phyloP scores from a whole-genome alignment of 768 basidiomycete genomes.

The Leccinum variicolor region DNA sequence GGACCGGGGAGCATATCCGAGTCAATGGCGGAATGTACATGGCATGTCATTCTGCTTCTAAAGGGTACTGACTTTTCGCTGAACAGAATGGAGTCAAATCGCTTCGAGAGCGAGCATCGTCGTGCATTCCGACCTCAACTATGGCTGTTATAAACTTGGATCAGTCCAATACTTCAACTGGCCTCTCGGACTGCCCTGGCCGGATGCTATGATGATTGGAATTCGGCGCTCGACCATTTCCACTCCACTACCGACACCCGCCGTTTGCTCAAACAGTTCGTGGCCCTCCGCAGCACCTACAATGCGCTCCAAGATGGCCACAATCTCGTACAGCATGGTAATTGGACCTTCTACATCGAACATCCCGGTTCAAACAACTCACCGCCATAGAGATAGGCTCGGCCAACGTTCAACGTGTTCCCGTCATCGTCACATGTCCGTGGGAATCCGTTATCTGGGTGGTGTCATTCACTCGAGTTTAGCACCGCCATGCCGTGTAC shows the following conservation, averaged over 20 bases:
- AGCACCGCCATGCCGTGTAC: slow-evolving; percentile 72
- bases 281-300: slow-evolving; percentile 67
- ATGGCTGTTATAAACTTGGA: slow-evolving; percentile 46
- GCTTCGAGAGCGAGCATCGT: too few species aligned
- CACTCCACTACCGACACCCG: slow-evolving; percentile 81
- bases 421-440: too few species aligned
- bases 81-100: too few species aligned
- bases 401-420: too few species aligned
- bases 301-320: slow-evolving; percentile 84
- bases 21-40: too few species aligned
- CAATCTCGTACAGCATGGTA: slow-evolving; percentile 77
- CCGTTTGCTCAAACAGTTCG: slow-evolving; percentile 70
- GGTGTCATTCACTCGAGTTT: too few species aligned
- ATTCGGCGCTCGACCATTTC: slow-evolving; percentile 91
- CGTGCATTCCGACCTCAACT: too few species aligned
- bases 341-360: slow-evolving; percentile 77
- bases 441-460: slow-evolving; percentile 28
- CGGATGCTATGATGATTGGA: slow-evolving; percentile 89
- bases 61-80: too few species aligned
- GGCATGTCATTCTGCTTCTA: too few species aligned
- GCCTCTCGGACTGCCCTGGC: slow-evolving; percentile 75
- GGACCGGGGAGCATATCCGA: too few species aligned
- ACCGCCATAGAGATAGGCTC: slow-evolving; percentile 85
- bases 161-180: slow-evolving; percentile 94
- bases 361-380: slow-evolving; percentile 82